Percentiles rank a stretch among this genome's conserved stretches.
Conservation (phyloP, 768 basidiomycete species). For the Xanthoconium purpureum region DNA sequence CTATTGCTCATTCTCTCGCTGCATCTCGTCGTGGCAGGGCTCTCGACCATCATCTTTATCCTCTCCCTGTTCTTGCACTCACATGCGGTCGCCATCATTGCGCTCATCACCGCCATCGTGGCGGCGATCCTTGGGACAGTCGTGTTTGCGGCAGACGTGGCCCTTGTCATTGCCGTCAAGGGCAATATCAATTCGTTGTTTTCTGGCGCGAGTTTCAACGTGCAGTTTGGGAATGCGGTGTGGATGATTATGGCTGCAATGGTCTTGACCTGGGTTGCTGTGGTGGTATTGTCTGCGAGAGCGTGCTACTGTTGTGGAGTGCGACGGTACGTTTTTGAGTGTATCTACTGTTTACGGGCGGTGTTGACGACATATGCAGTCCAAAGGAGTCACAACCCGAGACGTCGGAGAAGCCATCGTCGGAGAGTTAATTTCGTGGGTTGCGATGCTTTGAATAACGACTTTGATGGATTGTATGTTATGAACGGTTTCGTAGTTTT, state of each 20-base stretch:
- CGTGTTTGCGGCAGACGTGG: conserved; percentile 61
- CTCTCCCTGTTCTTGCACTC: conserved; percentile 59
- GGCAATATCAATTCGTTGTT: conserved; percentile 39
- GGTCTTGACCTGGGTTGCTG: conserved; percentile 55
- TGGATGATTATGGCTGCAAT: conserved; percentile 68
- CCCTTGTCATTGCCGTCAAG: conserved; percentile 52
- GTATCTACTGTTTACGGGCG: background rate
- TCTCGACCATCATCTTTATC: conserved; percentile 53
- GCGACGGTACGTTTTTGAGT: conserved; percentile 32
- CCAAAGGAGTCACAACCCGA: background rate
- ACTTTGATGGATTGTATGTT: background rate
- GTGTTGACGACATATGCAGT: conserved; percentile 6
- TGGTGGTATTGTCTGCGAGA: conserved; percentile 58
- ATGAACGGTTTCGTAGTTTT: background rate
- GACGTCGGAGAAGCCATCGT: background rate
- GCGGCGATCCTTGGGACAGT: conserved; percentile 53
- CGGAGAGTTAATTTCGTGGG: background rate
- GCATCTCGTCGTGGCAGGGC: conserved; percentile 61
- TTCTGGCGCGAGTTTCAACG: conserved; percentile 40
- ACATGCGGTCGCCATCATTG: conserved; percentile 50
- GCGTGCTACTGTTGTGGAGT: conserved; percentile 70
- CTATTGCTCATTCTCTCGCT: conserved; percentile 59
- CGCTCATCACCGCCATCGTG: conserved; percentile 57
- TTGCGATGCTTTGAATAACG: background rate
- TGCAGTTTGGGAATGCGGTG: conserved; percentile 62